These are phyloP conservation scores for Botrytis fabae DNA, from an alignment of 2,329 filamentous ascomycete species.

Conservation along the genomic window DNA sequence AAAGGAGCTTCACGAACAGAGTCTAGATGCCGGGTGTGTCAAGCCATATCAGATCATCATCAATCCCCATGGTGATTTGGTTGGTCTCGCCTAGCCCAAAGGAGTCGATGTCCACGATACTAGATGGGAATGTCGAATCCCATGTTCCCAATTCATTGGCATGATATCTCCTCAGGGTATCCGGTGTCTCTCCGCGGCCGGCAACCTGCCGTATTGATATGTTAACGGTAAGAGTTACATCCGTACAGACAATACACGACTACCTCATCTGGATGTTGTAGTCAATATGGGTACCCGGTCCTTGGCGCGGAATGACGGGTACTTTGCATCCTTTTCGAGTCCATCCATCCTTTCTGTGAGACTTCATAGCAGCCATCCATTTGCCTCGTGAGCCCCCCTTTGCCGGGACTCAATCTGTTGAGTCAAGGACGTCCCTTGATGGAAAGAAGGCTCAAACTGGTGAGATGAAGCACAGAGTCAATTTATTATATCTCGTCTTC, in stretches of 20 bases:
- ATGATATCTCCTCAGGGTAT: conserved; percentile 15
- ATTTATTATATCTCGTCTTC: conserved; percentile 19
- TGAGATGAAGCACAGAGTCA: neutral
- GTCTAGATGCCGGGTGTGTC: neutral
- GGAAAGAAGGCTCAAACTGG: conserved; percentile 1
- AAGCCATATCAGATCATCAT: neutral
- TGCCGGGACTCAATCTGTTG: neutral
- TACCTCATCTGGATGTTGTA: conserved; percentile 12
- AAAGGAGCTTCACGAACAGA: neutral
- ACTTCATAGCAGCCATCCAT: conserved; percentile 10
- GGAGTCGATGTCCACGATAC: neutral
- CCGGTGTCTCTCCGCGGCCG: conserved; percentile 8
- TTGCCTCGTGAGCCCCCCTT: conserved; percentile 19
- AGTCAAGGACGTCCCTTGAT: conserved; percentile 15
- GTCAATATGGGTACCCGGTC: conserved; percentile 22
- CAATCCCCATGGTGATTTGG: neutral
- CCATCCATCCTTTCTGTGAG: conserved; percentile 3
- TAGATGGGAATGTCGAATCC: conserved; percentile 2
- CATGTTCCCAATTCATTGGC: conserved; percentile 1
- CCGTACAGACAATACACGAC: conserved; percentile 18
- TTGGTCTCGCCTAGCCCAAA: neutral
- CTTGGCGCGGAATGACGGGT: conserved; percentile 21
- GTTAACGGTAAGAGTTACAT: conserved; percentile 23
- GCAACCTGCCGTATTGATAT: conserved; percentile 23
- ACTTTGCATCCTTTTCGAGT: conserved; percentile 16